Conservation (phyloP, 129 eudicot genomes). For the Ambrosia trifida region DNA sequence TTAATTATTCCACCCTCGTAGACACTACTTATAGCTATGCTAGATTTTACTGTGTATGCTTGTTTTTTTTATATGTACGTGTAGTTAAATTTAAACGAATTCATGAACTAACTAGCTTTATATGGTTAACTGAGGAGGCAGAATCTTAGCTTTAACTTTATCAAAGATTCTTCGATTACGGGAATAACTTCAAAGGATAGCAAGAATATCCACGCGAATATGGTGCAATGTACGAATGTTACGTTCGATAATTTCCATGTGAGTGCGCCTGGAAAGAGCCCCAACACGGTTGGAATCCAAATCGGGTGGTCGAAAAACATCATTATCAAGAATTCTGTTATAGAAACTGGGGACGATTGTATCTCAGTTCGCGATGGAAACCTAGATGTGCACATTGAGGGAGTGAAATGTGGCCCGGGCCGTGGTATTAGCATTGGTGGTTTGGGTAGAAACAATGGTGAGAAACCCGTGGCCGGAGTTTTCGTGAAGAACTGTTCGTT, state of each 20-base stretch:
- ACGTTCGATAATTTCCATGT: constrained; percentile 35
- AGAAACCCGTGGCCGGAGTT: constrained; percentile 50
- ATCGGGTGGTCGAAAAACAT: constrained; percentile 42
- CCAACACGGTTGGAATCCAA: constrained; percentile 71
- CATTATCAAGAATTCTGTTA: constrained; percentile 33
- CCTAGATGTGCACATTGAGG: constrained; percentile 32
- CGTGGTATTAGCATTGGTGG: constrained; percentile 78
- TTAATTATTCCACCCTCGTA: too few species aligned
- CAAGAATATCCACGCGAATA: constrained; percentile 47
- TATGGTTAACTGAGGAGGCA: constrained; percentile 11
- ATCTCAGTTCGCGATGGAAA: constrained; percentile 63
- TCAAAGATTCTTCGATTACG: constrained; percentile 38
- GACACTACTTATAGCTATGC: too few species aligned
- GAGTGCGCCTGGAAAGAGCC: constrained; percentile 43
- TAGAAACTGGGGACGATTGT: constrained; percentile 73
- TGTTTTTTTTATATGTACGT: neutral
- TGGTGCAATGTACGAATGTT: constrained; percentile 39
- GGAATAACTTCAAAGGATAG: constrained; percentile 53
- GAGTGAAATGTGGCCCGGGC: constrained; percentile 72
- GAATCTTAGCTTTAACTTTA: constrained; percentile 51
- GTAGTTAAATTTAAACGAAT: neutral
- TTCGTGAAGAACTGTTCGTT: constrained; percentile 50
- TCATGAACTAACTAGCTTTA: neutral
- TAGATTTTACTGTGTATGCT: too few species aligned
- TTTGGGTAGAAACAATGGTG: constrained; percentile 47